Conservation (phyloP, 2,329 filamentous ascomycete species). For the Trichoderma simmonsii region DNA sequence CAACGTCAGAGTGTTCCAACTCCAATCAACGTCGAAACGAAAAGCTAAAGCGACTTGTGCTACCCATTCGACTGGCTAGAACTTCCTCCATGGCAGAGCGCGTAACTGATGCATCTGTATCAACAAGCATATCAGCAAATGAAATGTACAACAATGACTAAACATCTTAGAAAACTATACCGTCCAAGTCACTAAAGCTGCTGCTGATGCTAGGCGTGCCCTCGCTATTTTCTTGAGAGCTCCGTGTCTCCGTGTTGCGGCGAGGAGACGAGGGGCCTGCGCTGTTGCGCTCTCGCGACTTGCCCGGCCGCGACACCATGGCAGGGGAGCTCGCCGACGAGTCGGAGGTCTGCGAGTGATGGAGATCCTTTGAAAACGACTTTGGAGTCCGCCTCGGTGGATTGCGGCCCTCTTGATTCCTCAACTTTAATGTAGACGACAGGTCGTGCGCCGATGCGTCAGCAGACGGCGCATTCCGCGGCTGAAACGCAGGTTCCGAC, state of each 20-base stretch:
- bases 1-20: conserved; percentile 21
- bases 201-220: conserved; percentile 78
- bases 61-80: conserved; percentile 53
- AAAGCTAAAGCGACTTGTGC: conserved; percentile 57
- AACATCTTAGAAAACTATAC: conserved; percentile 38
- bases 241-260: conserved; percentile 49
- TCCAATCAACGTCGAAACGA: conserved; percentile 56
- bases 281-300: conserved; percentile 34
- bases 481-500: conserved; percentile 54
- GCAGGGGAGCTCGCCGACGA: conserved; percentile 58
- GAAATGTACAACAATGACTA: too few species aligned
- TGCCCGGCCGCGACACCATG: conserved; percentile 32
- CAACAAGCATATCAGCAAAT: not conserved
- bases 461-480: conserved; percentile 38
- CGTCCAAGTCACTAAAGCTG: conserved; percentile 82
- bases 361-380: conserved; percentile 33
- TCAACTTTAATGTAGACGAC: conserved; percentile 49
- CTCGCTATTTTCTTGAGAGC: conserved; percentile 63
- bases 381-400: conserved; percentile 30
- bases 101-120: conserved; percentile 70
- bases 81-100: conserved; percentile 79
- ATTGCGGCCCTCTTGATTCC: conserved; percentile 36
- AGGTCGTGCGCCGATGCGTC: conserved; percentile 44
- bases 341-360: conserved; percentile 57
- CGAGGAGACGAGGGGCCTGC: conserved; percentile 55